These are phyloP conservation scores for Hericium erinaceus DNA, from an alignment of 768 basidiomycete genomes.

Conservation along the genomic window DNA sequence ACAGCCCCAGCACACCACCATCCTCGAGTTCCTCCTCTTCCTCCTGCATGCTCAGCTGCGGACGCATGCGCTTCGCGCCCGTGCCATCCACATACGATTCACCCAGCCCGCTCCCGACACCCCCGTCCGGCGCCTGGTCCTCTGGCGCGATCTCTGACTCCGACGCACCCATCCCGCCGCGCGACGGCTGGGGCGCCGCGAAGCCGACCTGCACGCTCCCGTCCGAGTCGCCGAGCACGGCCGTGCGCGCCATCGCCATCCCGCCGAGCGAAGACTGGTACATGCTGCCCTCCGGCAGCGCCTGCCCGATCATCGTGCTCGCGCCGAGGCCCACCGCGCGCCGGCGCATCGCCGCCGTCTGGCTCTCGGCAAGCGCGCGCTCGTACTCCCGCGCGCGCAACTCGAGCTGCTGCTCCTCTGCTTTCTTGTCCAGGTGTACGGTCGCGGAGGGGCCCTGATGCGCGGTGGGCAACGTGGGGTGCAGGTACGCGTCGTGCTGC, in stretches of 20 bases:
- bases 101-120: conserved; percentile 52
- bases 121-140: conserved; percentile 42
- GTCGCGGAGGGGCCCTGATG: conserved; percentile 6
- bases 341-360: conserved; percentile 37
- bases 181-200: neutral
- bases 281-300: conserved; percentile 29
- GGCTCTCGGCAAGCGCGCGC: conserved; percentile 63
- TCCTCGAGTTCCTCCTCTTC: conserved; percentile 60
- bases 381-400: conserved; percentile 70
- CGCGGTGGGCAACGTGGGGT: neutral
- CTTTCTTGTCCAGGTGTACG: conserved; percentile 5
- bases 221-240: conserved; percentile 69
- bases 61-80: conserved; percentile 11
- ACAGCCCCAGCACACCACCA: conserved; percentile 74
- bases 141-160: conserved; percentile 28
- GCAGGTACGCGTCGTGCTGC: neutral
- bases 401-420: conserved; percentile 17
- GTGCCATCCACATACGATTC: conserved; percentile 72
- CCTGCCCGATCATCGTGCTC: conserved; percentile 29
- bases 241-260: conserved; percentile 50
- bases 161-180: conserved; percentile 11
- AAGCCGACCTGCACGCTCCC: conserved; percentile 32
- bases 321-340: conserved; percentile 24
- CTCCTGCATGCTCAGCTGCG: conserved; percentile 25
- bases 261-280: conserved; percentile 24